These are phyloP conservation scores for Chaetomium sp. DNA, from an alignment of 2,329 filamentous ascomycete genomes.

Conservation along the genomic window DNA sequence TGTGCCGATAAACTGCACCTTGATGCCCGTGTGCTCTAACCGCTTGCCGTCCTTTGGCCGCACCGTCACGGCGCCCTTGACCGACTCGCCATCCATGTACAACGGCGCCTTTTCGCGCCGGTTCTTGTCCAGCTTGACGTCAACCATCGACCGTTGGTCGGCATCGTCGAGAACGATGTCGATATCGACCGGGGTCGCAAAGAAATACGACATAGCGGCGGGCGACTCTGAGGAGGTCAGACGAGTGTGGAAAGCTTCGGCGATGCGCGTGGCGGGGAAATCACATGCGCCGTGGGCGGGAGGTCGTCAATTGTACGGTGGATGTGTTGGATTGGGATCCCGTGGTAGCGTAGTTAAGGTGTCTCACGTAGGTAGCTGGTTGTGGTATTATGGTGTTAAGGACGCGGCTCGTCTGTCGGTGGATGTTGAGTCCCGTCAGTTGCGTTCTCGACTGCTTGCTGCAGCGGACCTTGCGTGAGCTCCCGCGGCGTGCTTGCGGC, in stretches of 20 bases:
- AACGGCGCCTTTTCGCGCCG: conserved; percentile 92
- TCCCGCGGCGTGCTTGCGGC: conserved; percentile 5
- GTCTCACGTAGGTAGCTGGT: background rate
- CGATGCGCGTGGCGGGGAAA: background rate
- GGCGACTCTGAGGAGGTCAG: background rate
- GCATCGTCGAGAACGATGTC: conserved; percentile 95
- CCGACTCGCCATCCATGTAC: conserved; percentile 96
- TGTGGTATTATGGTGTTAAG: background rate
- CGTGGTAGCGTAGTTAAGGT: background rate
- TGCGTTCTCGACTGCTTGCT: background rate
- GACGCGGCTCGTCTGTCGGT: no score
- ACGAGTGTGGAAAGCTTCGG: no score
- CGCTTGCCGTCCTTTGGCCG: conserved; percentile 97
- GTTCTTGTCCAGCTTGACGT: conserved; percentile 98
- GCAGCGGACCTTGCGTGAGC: background rate
- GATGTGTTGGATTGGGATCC: background rate
- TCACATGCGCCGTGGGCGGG: conserved; percentile 1
- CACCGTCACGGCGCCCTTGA: conserved; percentile 92
- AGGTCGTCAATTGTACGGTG: background rate
- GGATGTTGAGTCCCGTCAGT: background rate
- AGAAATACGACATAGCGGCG: conserved; percentile 77
- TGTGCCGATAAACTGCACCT: conserved; percentile 98
- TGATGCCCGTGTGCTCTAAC: conserved; percentile 96
- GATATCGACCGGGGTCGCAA: conserved; percentile 97
- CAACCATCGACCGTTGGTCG: conserved; percentile 90